These are phyloP conservation scores for Andrographis paniculata DNA, from an alignment of 305 asterid species.

Conservation along the genomic window DNA sequence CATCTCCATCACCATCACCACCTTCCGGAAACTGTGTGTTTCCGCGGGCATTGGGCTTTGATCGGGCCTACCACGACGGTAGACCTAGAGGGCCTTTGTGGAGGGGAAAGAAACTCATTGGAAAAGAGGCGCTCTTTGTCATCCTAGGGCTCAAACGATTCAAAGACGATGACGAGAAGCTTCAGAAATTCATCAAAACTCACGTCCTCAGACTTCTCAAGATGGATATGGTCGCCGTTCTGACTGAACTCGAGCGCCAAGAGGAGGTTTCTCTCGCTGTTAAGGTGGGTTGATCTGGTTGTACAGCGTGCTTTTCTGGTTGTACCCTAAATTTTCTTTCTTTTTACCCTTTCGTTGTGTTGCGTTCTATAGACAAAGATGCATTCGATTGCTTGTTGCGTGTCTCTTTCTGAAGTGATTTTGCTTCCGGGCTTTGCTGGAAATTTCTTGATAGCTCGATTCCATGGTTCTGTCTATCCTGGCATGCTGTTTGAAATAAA, in stretches of 20 bases:
- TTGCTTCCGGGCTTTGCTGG: not conserved
- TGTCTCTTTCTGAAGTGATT: too few species aligned
- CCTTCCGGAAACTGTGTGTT: conserved; percentile 5
- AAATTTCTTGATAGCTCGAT: not conserved
- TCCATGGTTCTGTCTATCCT: too few species aligned
- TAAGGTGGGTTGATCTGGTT: conserved; percentile 41
- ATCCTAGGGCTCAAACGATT: conserved; percentile 66
- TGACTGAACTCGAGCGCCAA: conserved; percentile 83
- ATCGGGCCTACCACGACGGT: conserved; percentile 71
- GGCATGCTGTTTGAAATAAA: too few species aligned
- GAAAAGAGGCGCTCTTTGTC: conserved; percentile 78
- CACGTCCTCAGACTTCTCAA: conserved; percentile 79
- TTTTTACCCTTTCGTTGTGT: too few species aligned
- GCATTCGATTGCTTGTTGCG: too few species aligned
- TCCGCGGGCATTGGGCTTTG: conserved; percentile 15
- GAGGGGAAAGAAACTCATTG: conserved; percentile 89
- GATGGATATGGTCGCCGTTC: conserved; percentile 77
- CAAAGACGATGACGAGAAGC: conserved; percentile 51
- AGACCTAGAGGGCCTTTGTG: conserved; percentile 85
- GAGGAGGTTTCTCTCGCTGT: conserved; percentile 73
- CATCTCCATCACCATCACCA: conserved; percentile 7
- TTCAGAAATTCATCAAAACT: conserved; percentile 57
- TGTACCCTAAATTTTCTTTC: conserved; percentile 10
- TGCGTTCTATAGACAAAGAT: too few species aligned
- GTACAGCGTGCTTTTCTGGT: conserved; percentile 13